Conservation (phyloP, 768 basidiomycete genomes). For the Calocybe indica region DNA sequence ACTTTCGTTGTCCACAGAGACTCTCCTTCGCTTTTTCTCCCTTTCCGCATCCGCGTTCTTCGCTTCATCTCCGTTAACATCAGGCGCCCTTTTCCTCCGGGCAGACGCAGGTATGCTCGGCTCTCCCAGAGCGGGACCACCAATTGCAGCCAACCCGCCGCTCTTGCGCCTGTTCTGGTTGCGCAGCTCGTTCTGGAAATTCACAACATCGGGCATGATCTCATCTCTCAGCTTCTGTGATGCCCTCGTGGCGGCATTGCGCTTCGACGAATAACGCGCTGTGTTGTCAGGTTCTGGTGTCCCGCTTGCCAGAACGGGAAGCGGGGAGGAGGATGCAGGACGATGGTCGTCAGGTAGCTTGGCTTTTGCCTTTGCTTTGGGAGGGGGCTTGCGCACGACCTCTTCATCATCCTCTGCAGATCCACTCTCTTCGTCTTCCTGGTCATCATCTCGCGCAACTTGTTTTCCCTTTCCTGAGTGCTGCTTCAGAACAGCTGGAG, state of each 20-base stretch:
- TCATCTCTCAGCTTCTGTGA: constrained; percentile 49
- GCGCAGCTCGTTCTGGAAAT: constrained; percentile 64
- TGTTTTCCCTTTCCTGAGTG: not conserved
- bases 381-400: not conserved
- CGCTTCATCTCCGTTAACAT: constrained; percentile 4
- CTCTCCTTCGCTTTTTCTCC: constrained; percentile 16
- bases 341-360: constrained; percentile 1
- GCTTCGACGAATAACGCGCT: constrained; percentile 14
- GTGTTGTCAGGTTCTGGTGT: no score
- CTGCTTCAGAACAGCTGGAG: no score
- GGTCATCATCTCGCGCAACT: constrained; percentile 1
- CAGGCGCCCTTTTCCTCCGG: constrained; percentile 3
- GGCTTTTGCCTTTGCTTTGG: constrained; percentile 6
- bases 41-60: constrained; percentile 11
- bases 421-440: not conserved
- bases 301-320: not conserved
- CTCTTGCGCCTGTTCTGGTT: constrained; percentile 29
- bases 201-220: constrained; percentile 75
- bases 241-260: constrained; percentile 40
- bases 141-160: constrained; percentile 18
- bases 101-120: constrained; percentile 7
- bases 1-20: constrained; percentile 5
- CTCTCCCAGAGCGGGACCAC: constrained; percentile 4
- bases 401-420: not conserved
- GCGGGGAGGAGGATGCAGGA: constrained; percentile 11